Conservation (phyloP, 1,284 basidiomycete species). For the Paramarasmius palmivorus region DNA sequence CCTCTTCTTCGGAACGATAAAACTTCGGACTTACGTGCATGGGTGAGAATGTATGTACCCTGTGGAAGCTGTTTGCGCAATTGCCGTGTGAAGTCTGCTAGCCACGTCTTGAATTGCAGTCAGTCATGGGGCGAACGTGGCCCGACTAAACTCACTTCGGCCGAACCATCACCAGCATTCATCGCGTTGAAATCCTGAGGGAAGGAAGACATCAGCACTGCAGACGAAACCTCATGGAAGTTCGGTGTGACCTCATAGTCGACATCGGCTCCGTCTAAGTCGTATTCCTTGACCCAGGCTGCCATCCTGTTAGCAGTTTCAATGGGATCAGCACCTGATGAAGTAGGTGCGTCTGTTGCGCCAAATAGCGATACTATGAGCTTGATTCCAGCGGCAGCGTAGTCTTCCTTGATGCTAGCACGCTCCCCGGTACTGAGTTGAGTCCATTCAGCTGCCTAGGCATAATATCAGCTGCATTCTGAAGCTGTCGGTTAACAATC, state of each 20-base stretch:
- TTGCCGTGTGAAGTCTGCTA: slow-evolving; percentile 44
- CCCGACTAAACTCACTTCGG: slow-evolving; percentile 22
- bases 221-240: neutral
- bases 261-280: slow-evolving; percentile 55
- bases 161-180: slow-evolving; percentile 38
- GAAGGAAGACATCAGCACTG: neutral
- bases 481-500: neutral
- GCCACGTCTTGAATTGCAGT: slow-evolving; percentile 33
- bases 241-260: slow-evolving; percentile 45
- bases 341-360: slow-evolving; percentile 51
- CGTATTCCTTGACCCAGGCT: slow-evolving; percentile 48
- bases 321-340: slow-evolving; percentile 42
- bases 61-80: slow-evolving; percentile 39
- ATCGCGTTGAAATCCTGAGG: slow-evolving; percentile 47
- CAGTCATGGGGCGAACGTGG: neutral
- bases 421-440: slow-evolving; percentile 42
- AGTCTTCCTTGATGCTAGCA: slow-evolving; percentile 44
- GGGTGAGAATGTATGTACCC: slow-evolving; percentile 42
- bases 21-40: slow-evolving; percentile 35
- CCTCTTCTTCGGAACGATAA: neutral
- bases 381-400: slow-evolving; percentile 56
- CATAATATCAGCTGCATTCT: neutral
- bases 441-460: slow-evolving; percentile 38
- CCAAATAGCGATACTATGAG: slow-evolving; percentile 61
- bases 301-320: slow-evolving; percentile 50